Evolutionary conservation across 257 asterid genomes (phyloP).

Genomic region (Voacanga thouarsii): DNA sequence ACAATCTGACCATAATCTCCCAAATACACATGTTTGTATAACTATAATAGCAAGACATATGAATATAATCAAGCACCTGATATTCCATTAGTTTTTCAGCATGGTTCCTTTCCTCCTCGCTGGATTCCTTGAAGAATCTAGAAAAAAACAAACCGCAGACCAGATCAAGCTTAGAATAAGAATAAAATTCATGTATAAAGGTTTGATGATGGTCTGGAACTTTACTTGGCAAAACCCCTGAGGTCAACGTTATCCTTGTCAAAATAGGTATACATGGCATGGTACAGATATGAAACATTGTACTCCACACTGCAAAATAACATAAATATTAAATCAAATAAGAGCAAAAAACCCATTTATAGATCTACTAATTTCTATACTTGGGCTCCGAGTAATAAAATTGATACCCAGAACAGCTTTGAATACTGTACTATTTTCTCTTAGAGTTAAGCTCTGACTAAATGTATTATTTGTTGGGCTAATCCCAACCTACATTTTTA

Average conservation of each 20-base stretch:
- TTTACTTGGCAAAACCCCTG: constrained; percentile 58
- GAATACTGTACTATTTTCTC: no score
- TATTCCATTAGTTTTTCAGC: constrained; percentile 68
- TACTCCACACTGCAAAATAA: constrained; percentile 50
- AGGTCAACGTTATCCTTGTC: constrained; percentile 66
- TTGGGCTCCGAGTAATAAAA: no score
- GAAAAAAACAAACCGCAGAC: neutral
- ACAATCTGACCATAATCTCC: neutral
- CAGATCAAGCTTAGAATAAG: neutral
- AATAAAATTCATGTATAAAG: neutral
- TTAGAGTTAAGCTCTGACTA: no score
- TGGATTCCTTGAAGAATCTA: constrained; percentile 61
- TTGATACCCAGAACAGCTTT: no score
- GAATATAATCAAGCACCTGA: constrained; percentile 37
- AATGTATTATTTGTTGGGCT: no score
- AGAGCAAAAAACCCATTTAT: neutral
- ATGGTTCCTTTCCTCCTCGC: constrained; percentile 56
- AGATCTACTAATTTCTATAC: no score
- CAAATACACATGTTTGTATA: neutral
- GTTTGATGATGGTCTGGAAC: neutral
- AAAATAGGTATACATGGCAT: constrained; percentile 62
- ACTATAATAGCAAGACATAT: neutral
- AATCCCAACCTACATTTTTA: no score
- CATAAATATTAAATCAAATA: neutral
- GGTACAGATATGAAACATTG: constrained; percentile 59